Evolutionary conservation across 2,329 filamentous ascomycete species (phyloP).

Genomic region (Colletotrichum karsti): DNA sequence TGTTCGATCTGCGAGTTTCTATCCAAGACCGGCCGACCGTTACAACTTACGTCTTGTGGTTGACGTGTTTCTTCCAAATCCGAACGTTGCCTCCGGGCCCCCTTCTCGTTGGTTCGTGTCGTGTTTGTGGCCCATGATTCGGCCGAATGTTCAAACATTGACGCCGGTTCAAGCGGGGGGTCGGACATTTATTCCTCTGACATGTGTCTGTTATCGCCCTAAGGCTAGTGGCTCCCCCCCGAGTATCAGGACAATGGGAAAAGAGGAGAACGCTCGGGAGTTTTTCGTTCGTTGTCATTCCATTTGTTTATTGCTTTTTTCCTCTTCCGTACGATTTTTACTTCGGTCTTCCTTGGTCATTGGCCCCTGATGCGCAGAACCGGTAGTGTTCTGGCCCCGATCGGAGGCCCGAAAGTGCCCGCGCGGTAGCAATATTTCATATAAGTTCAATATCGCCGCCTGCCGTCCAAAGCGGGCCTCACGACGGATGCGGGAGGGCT

Average conservation of each 20-base stretch:
- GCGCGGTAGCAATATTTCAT: not conserved
- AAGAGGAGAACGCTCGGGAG: not conserved
- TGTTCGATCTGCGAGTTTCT: not conserved
- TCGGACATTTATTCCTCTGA: slow-evolving; percentile 18
- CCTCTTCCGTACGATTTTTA: not conserved
- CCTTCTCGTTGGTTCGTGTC: not conserved
- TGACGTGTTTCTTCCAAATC: not conserved
- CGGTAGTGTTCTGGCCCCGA: not conserved
- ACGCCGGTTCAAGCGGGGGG: not conserved
- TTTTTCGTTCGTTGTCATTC: not conserved
- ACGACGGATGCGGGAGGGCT: not conserved
- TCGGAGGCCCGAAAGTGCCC: not conserved
- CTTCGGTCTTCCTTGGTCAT: not conserved
- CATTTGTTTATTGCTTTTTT: not conserved
- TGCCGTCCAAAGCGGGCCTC: slow-evolving; percentile 11
- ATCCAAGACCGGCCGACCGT: not conserved
- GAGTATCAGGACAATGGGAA: not conserved
- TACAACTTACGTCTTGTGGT: not conserved
- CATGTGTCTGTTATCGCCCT: slow-evolving; percentile 8
- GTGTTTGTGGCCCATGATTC: not conserved
- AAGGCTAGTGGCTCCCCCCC: slow-evolving; percentile 4
- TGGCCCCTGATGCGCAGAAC: not conserved
- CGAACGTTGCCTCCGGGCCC: not conserved
- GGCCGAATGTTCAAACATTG: slow-evolving; percentile 1
- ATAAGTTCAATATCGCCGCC: not conserved